Percentiles rank a stretch among this genome's conserved stretches.
phyloP scores from a whole-genome alignment of 192 early-diverging fungal genomes.

The Allomyces javanicus region DNA sequence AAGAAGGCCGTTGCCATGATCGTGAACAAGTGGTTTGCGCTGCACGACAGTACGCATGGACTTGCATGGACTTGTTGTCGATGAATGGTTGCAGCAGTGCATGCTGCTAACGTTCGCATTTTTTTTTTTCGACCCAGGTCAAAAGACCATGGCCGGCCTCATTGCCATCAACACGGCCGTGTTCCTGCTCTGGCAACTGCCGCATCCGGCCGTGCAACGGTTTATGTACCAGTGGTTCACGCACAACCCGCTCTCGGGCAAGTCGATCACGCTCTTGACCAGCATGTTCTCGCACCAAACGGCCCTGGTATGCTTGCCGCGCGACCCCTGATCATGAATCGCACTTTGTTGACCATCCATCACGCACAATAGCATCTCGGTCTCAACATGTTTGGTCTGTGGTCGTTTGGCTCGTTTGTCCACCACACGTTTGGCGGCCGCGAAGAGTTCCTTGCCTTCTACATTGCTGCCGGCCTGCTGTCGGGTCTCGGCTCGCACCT shows the following conservation, averaged over 20 bases:
- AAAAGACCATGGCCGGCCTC: conserved; percentile 21
- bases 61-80: too few species aligned
- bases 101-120: too few species aligned
- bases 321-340: too few species aligned
- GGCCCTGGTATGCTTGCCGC: conserved; percentile 12
- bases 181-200: conserved; percentile 56
- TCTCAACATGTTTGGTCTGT: conserved; percentile 64
- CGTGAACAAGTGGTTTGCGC: background rate
- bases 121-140: background rate
- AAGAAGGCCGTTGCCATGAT: background rate
- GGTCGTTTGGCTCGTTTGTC: conserved; percentile 35
- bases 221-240: conserved; percentile 61
- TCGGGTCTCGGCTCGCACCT: conserved; percentile 49
- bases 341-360: too few species aligned
- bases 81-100: too few species aligned
- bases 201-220: conserved; percentile 20
- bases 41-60: background rate
- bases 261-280: conserved; percentile 57
- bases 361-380: conserved; percentile 26
- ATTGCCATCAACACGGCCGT: conserved; percentile 54
- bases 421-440: conserved; percentile 25
- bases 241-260: conserved; percentile 48
- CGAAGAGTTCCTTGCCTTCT: conserved; percentile 62
- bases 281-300: conserved; percentile 55
- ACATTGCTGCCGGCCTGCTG: conserved; percentile 43